A percentile compares a stretch with the other conserved stretches of the same genome.
Conservation (phyloP, 2,329 filamentous ascomycete genomes). For the Coniella vitis region DNA sequence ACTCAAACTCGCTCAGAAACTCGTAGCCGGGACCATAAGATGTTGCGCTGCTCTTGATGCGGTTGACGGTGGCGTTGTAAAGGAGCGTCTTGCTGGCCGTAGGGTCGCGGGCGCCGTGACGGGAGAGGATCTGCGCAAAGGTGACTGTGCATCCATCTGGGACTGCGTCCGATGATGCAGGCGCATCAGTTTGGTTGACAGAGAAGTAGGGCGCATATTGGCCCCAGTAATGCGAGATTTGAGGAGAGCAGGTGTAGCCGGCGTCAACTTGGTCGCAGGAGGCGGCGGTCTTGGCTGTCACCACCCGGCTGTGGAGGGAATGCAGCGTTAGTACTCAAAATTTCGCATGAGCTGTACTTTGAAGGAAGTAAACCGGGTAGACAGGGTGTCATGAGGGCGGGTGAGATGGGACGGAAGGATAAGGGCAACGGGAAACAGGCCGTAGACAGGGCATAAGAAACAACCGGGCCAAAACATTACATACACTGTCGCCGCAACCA, state of each 20-base stretch:
- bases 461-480: conserved; percentile 10
- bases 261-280: conserved; percentile 45
- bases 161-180: conserved; percentile 51
- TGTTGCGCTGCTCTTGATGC: conserved; percentile 52
- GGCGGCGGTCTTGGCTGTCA: conserved; percentile 12
- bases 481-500: conserved; percentile 21
- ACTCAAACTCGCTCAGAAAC: conserved; percentile 67
- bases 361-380: neutral
- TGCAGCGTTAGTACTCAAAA: neutral
- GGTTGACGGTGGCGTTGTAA: conserved; percentile 59
- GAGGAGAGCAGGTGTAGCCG: conserved; percentile 57
- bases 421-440: neutral
- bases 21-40: conserved; percentile 56
- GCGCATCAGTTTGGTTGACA: conserved; percentile 52
- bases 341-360: neutral
- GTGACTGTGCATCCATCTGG: conserved; percentile 67
- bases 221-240: conserved; percentile 67
- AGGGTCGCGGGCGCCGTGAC: conserved; percentile 79
- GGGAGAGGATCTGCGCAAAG: conserved; percentile 74
- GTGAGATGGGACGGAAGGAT: neutral
- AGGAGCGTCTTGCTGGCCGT: conserved; percentile 57
- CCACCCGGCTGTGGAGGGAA: neutral
- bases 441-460: neutral
- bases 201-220: conserved; percentile 84
- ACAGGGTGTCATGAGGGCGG: neutral